Conservation (phyloP, 1,139 yeast species). For the Arxiozyma telluris region DNA sequence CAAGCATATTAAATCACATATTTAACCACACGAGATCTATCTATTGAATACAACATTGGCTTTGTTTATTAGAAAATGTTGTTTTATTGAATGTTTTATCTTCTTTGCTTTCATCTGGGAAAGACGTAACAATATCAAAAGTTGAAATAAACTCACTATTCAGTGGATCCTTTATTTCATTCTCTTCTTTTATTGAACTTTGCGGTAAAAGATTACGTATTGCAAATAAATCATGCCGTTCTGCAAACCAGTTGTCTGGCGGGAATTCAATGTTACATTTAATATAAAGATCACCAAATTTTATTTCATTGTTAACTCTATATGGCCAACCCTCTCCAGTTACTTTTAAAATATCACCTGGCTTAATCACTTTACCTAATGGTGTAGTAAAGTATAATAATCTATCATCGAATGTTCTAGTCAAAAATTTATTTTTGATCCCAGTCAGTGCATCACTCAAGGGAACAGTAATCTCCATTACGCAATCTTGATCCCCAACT, state of each 20-base stretch:
- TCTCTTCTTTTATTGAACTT: neutral
- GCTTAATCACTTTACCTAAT: conserved; percentile 69
- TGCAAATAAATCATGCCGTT: conserved; percentile 48
- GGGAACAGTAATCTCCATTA: conserved; percentile 50
- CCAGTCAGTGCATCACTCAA: conserved; percentile 59
- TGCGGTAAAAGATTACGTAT: conserved; percentile 50
- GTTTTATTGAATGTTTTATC: neutral
- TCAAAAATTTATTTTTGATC: conserved; percentile 31
- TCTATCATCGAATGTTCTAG: conserved; percentile 79
- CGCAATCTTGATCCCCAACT: conserved; percentile 56
- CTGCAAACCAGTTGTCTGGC: conserved; percentile 68
- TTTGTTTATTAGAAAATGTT: no score
- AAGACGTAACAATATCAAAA: conserved; percentile 14
- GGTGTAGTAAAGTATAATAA: conserved; percentile 56
- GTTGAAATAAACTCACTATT: conserved; percentile 18
- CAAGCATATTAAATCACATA: neutral
- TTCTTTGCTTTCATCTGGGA: conserved; percentile 10
- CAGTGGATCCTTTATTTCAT: conserved; percentile 11
- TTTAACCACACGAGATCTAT: neutral
- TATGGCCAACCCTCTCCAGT: conserved; percentile 84
- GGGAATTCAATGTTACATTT: conserved; percentile 74
- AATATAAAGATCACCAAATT: conserved; percentile 67
- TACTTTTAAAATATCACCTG: conserved; percentile 62
- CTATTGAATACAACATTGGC: conserved; percentile 1
- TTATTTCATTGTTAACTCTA: conserved; percentile 26